Base-by-base conservation (phyloP, 2,329 filamentous ascomycete species). In the Geosmithia morbida region DNA sequence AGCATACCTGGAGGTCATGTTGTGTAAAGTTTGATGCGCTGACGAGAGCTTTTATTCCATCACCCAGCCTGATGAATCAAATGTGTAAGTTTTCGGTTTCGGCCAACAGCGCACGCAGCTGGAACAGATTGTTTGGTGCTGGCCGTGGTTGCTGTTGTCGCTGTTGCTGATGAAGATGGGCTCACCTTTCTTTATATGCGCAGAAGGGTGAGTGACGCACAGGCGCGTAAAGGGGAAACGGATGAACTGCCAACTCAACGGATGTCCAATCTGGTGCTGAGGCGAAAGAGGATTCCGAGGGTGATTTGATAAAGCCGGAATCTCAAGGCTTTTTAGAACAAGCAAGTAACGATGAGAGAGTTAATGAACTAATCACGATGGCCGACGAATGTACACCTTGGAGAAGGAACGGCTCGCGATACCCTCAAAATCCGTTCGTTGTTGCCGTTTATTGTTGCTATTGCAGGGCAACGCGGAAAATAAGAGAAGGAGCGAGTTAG, bases 1-100 rank as follows among this genome's bases (percentile, higher is more conserved):
- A 44, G 55, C 64, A 59, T 56, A 74, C 72, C 73, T 76, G 56
- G 74, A 77, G 56, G 73, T 70, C 74, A 78, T 78, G 52, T 65
- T 72, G 61, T 59, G 57, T 64, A 29, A n/a, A 16, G 6, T 16
- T 20, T 30, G 19, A 16, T 26, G 41, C 18, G 8, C 14, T 43
- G 19, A 16, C 41, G 14, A 8, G 7, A 20, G 41, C 20, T 19
- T 20, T 43, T 20, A 43, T 43, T 16, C 18, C 41, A 43, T 43
- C 11, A 43, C 41, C n/a, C 18, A 22, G 19, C 14, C 33, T 37
- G 14, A 11, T 37, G 33, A 37, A 11, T 4, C n/a, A 10, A 18
- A 41, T 10, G 16, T 18, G 40, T 41, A 11, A 41, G 40, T n/a
- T n/a, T n/a, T n/a, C n/a, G 13, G 33, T 37, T 37, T 5, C 11